These are phyloP conservation scores for Pestalotiopsis sp. DNA, from an alignment of 2,329 filamentous ascomycete species.

Conservation along the genomic window DNA sequence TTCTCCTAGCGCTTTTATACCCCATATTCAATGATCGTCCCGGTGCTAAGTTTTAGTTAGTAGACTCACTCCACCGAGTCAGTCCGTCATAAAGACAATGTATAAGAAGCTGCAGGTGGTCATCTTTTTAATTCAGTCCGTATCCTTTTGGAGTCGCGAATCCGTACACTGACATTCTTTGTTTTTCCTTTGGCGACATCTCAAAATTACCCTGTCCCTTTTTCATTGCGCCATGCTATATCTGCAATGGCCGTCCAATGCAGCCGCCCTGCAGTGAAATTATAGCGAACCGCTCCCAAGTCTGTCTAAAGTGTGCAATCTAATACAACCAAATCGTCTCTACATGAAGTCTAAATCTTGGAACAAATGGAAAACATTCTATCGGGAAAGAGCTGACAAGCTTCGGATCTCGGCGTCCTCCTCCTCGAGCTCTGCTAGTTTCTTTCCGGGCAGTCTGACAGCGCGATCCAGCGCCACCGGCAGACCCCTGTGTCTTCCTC, in stretches of 20 bases:
- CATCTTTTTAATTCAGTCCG: no score
- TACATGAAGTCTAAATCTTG: not conserved
- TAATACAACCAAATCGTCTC: not conserved
- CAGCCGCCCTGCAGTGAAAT: not conserved
- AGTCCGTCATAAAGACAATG: no score
- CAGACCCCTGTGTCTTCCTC: conserved; percentile 9
- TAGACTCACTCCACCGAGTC: no score
- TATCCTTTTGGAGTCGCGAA: no score
- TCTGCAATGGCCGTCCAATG: not conserved
- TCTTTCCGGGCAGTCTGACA: conserved; percentile 13
- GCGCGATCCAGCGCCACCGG: conserved; percentile 9
- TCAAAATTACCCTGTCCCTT: no score
- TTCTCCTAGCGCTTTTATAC: not conserved
- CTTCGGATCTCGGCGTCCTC: conserved; percentile 13
- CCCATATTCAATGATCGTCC: not conserved
- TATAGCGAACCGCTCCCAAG: not conserved
- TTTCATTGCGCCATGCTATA: not conserved
- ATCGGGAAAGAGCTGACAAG: conserved; percentile 4
- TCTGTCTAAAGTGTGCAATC: conserved; percentile 2
- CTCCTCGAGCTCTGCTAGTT: conserved; percentile 10
- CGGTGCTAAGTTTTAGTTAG: not conserved
- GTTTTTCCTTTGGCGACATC: no score
- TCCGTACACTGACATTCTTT: no score
- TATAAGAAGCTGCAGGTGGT: no score
- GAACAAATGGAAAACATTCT: not conserved